Evolutionary conservation across 2,329 filamentous ascomycete genomes (phyloP).

Genomic region (Parastagonospora avenae): DNA sequence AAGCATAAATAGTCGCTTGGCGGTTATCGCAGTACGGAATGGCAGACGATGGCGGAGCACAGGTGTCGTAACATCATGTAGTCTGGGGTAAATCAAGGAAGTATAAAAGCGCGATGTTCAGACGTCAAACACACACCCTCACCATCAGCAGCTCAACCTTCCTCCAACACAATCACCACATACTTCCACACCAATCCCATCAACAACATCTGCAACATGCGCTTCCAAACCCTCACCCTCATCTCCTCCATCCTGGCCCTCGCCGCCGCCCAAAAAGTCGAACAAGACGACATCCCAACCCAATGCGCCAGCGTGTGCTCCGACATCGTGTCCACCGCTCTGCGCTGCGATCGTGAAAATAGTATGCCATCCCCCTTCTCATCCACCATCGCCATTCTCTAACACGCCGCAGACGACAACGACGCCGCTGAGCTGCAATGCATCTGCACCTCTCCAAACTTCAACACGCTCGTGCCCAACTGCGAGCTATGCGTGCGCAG

Average conservation of each 20-base stretch:
- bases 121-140: no score
- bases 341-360: background rate
- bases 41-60: no score
- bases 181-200: slow-evolving; percentile 1
- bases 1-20: no score
- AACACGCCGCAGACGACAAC: background rate
- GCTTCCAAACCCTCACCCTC: background rate
- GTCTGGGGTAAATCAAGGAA: no score
- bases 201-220: background rate
- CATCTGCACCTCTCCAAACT: background rate
- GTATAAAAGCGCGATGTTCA: no score
- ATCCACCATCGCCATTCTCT: background rate
- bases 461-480: background rate
- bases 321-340: background rate
- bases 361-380: background rate
- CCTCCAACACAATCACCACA: no score
- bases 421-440: background rate
- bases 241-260: background rate
- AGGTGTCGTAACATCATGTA: no score
- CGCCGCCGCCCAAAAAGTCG: background rate
- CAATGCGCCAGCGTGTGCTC: background rate
- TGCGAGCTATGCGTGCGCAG: background rate
- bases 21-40: no score
- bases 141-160: no score
- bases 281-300: background rate